Evolutionary conservation across 352 stramenopile species (phyloP).

Genomic region (Globisporangium solare): DNA sequence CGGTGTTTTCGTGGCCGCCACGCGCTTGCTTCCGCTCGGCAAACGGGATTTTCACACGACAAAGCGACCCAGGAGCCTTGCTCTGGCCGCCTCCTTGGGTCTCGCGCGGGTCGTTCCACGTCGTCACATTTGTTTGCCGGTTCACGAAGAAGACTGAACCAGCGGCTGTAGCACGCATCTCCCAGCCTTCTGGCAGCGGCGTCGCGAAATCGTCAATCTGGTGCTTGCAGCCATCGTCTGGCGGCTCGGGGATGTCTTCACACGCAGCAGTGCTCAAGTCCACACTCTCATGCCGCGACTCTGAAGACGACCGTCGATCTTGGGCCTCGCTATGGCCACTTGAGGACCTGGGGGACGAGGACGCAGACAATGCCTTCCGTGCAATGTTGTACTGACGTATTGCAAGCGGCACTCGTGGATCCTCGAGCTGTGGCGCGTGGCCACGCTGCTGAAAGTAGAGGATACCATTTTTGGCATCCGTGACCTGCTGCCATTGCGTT

Average conservation of each 20-base stretch:
- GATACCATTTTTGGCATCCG: conserved; percentile 41
- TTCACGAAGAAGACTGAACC: conserved; percentile 81
- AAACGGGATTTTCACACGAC: conserved; percentile 9
- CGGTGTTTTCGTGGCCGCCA: conserved; percentile 10
- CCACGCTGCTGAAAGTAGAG: conserved; percentile 42
- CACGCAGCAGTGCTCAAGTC: conserved; percentile 21
- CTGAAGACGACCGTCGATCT: conserved; percentile 23
- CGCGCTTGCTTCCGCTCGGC: conserved; percentile 1
- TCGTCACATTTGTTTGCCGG: conserved; percentile 63
- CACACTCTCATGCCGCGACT: conserved; percentile 3
- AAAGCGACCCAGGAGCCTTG: conserved; percentile 1
- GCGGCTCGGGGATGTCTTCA: conserved; percentile 38
- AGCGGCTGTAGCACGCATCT: conserved; percentile 71
- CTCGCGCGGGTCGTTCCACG: conserved; percentile 63
- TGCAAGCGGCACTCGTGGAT: conserved; percentile 36
- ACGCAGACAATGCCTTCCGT: background rate
- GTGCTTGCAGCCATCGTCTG: conserved; percentile 55
- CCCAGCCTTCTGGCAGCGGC: conserved; percentile 64
- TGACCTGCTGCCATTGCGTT: conserved; percentile 31
- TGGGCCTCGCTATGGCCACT: conserved; percentile 8
- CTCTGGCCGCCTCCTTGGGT: conserved; percentile 7
- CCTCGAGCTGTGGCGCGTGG: conserved; percentile 36
- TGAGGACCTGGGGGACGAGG: background rate
- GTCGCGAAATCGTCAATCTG: conserved; percentile 76
- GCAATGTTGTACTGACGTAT: conserved; percentile 9